A percentile compares a stretch with the other conserved stretches of the same genome.
Conservation (phyloP, 495 filamentous ascomycete genomes). For the Xylaria nigripes region DNA sequence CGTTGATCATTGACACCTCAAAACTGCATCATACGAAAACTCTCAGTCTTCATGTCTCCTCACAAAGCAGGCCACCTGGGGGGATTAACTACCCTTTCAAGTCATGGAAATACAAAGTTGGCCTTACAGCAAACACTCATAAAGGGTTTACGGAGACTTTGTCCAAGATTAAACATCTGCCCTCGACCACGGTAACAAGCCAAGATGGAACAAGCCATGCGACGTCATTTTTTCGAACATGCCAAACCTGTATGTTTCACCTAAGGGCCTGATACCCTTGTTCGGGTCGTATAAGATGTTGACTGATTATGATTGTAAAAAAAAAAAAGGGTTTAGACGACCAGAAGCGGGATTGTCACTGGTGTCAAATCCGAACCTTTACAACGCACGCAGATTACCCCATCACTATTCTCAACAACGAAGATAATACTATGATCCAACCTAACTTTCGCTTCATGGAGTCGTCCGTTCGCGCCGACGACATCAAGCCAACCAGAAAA, state of each 20-base stretch:
- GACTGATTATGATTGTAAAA: neutral
- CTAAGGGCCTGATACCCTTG: neutral
- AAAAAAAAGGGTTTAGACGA: slow-evolving; percentile 16
- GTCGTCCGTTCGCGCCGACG: slow-evolving; percentile 32
- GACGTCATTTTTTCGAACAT: slow-evolving; percentile 37
- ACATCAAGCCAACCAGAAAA: slow-evolving; percentile 37
- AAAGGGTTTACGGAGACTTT: neutral
- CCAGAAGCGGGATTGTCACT: slow-evolving; percentile 36
- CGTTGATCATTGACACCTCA: neutral
- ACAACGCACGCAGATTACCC: slow-evolving; percentile 30
- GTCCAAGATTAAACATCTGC: neutral
- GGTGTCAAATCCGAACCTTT: slow-evolving; percentile 44
- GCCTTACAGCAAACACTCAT: neutral
- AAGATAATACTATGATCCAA: slow-evolving; percentile 36
- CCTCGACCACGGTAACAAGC: neutral
- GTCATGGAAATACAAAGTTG: neutral
- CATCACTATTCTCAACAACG: slow-evolving; percentile 42
- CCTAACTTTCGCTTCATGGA: slow-evolving; percentile 49
- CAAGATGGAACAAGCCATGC: slow-evolving; percentile 32
- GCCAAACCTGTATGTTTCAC: slow-evolving; percentile 22
- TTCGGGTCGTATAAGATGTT: neutral
- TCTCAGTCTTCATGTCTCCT: neutral
- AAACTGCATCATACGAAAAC: neutral
- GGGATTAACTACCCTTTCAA: neutral
- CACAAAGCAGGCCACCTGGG: neutral